phyloP scores from a whole-genome alignment of 2,329 filamentous ascomycete genomes.

The Claviceps citrina region DNA sequence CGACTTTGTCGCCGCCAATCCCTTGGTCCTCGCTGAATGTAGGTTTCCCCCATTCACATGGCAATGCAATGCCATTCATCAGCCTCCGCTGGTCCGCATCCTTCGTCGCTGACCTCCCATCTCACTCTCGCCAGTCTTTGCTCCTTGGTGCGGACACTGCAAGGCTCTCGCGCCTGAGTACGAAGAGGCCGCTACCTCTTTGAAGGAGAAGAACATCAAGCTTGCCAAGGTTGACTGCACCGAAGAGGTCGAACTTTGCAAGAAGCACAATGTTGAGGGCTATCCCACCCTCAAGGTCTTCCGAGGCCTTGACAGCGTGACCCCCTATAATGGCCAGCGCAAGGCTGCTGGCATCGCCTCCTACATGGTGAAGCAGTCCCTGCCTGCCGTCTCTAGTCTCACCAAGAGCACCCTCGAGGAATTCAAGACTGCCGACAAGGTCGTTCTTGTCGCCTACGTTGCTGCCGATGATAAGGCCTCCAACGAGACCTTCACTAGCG shows the following conservation, averaged over 20 bases:
- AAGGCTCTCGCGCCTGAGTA: slow-evolving; percentile 92
- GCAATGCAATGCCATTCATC: too few species aligned
- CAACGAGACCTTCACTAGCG: slow-evolving; percentile 66
- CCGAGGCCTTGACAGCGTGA: slow-evolving; percentile 69
- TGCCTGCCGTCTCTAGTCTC: slow-evolving; percentile 78
- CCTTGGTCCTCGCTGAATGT: slow-evolving; percentile 91
- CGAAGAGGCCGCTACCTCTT: slow-evolving; percentile 66
- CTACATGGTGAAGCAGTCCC: slow-evolving; percentile 97
- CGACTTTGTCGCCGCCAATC: slow-evolving; percentile 70
- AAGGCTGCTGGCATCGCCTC: slow-evolving; percentile 65
- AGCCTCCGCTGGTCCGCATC: too few species aligned
- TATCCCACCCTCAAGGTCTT: slow-evolving; percentile 99
- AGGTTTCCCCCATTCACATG: too few species aligned
- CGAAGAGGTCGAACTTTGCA: slow-evolving; percentile 82
- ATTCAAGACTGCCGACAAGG: slow-evolving; percentile 96
- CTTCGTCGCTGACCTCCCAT: background rate
- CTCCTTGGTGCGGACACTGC: slow-evolving; percentile 96
- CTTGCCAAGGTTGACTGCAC: slow-evolving; percentile 90
- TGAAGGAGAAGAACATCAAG: slow-evolving; percentile 79
- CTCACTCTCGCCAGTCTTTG: slow-evolving; percentile 51
- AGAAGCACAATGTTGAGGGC: slow-evolving; percentile 79
- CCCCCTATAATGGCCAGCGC: slow-evolving; percentile 74
- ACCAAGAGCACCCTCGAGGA: slow-evolving; percentile 73
- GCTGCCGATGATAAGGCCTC: slow-evolving; percentile 66
- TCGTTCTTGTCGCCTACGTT: slow-evolving; percentile 84